phyloP scores from a whole-genome alignment of 306 rosid species.

The Ormosia emarginata region DNA sequence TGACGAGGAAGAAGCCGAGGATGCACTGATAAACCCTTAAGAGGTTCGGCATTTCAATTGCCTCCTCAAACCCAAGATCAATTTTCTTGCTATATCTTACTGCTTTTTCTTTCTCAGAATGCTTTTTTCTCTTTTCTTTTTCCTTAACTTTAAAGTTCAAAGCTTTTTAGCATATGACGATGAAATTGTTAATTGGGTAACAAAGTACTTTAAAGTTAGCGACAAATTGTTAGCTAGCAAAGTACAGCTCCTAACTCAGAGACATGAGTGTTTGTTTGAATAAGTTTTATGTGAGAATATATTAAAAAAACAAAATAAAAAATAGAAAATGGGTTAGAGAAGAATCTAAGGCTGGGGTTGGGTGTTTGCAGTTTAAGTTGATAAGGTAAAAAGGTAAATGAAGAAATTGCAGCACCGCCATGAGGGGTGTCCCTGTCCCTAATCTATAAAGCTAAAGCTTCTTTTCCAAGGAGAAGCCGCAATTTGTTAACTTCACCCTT shows the following conservation, averaged over 20 bases:
- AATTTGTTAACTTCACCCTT: slow-evolving; percentile 15
- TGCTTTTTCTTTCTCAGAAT: neutral
- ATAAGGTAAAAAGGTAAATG: slow-evolving; percentile 2
- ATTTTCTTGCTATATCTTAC: neutral
- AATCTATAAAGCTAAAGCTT: slow-evolving; percentile 17
- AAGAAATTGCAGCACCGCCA: slow-evolving; percentile 12
- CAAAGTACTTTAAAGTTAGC: neutral
- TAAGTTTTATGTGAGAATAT: neutral
- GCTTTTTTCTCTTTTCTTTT: slow-evolving; percentile 11
- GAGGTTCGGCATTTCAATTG: slow-evolving; percentile 44
- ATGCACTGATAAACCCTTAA: slow-evolving; percentile 38
- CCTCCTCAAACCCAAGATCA: slow-evolving; percentile 2
- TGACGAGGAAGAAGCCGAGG: slow-evolving; percentile 21
- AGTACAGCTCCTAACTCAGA: neutral
- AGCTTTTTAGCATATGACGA: slow-evolving; percentile 22
- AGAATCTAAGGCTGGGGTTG: neutral
- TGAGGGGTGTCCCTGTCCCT: slow-evolving; percentile 15
- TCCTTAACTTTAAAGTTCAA: neutral
- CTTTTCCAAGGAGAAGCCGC: slow-evolving; percentile 17
- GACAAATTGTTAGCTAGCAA: neutral
- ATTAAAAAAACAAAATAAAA: neutral
- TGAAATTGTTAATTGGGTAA: slow-evolving; percentile 20
- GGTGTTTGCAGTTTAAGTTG: neutral
- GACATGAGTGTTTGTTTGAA: neutral
- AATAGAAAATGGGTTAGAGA: neutral